Evolutionary conservation across 1,284 basidiomycete genomes (phyloP), one percentile per base, ranked within the genome.

Genomic region (Leccinum subrobustum): DNA sequence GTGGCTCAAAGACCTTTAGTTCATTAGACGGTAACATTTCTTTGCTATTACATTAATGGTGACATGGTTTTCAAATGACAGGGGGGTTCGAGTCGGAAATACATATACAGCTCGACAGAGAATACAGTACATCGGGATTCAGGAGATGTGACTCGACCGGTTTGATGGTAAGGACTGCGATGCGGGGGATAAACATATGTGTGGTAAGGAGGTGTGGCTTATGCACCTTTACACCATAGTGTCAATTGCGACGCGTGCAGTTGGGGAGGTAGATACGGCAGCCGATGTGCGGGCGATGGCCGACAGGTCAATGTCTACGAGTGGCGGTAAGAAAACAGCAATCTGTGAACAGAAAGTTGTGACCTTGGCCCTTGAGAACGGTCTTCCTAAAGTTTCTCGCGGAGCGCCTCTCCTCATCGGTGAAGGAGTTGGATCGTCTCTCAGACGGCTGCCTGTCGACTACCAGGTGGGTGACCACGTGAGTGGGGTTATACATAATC

Each of bases 241-340:
- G 71, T 39, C 16, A n/a, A 61, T 77, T 68, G 64, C 64, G 57
- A 76, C 57, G 42, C 70, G 75, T 59, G 68, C 72, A 50, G 82
- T 79, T 27, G 89, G 88, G 58, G 88, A 89, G 61, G 79, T 77
- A 52, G 88, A 86, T 42, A 90, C 85, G 20, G 87, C 92, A 63
- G 82, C 81, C 11, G 91, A 93, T 61, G 91, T 91, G 67, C 91
- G 88, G 27, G 92, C 92, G 68, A 95, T 94, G 59, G 85, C 80
- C 50, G 83, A 81, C 60, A 95, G 83, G 75, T 93, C 89, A 60
- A 91, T 75, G 68, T 78, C 83, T 84, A 63, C 11, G 52, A 65
- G 35, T 1, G 54, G 53, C 27, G 53, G 51, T 65, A 44, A 60
- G 48, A 61, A 59, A 64, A 47, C 9, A 23, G 2, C 16, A 18